phyloP scores from a whole-genome alignment of 2,329 filamentous ascomycete genomes.

The Aspergillus tubingensis region DNA sequence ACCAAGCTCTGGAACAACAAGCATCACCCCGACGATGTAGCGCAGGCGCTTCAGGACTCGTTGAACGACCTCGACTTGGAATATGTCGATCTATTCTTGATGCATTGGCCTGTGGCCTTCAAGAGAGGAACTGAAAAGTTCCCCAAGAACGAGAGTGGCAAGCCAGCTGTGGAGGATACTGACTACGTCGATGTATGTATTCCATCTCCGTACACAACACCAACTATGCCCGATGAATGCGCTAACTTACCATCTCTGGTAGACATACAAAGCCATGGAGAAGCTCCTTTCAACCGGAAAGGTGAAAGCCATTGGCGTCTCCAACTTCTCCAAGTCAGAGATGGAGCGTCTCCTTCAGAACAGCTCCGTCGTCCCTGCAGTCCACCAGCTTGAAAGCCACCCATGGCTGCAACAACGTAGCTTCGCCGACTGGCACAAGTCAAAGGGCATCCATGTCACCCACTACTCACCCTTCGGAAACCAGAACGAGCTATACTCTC shows the following conservation, averaged over 20 bases:
- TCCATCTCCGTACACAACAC: not conserved
- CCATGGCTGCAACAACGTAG: conserved; percentile 54
- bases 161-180: conserved; percentile 44
- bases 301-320: conserved; percentile 55
- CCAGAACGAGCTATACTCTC: conserved; percentile 53
- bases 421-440: conserved; percentile 53
- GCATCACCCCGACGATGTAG: conserved; percentile 63
- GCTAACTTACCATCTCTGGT: not conserved
- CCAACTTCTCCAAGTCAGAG: conserved; percentile 54
- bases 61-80: conserved; percentile 64
- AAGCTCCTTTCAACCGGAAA: conserved; percentile 45
- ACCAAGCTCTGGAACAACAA: conserved; percentile 69
- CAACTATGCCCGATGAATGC: not conserved
- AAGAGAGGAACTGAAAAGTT: conserved; percentile 50
- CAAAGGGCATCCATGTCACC: conserved; percentile 55
- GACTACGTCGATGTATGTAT: conserved; percentile 52
- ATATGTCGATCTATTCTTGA: conserved; percentile 70
- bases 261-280: conserved; percentile 56
- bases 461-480: conserved; percentile 60
- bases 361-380: conserved; percentile 48
- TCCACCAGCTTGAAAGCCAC: conserved; percentile 56
- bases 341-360: conserved; percentile 51
- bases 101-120: conserved; percentile 66
- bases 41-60: conserved; percentile 61
- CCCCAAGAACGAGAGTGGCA: conserved; percentile 48